These are phyloP conservation scores for Bonia amplexicaulis DNA, from an alignment of 176 grass and related monocot genomes.

Conservation along the genomic window DNA sequence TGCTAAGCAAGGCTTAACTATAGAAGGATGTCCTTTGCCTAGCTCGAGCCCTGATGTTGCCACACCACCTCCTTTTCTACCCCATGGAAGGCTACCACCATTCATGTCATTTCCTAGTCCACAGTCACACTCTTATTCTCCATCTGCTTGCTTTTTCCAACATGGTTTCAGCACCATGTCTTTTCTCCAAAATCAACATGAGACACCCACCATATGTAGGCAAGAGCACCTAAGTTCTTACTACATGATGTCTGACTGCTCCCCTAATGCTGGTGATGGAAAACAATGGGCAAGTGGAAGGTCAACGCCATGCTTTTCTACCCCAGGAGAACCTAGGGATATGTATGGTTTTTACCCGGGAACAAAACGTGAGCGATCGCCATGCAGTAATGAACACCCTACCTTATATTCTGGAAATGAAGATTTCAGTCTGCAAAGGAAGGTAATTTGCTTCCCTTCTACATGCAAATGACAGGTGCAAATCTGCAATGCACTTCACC, in stretches of 20 bases:
- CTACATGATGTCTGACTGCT: slow-evolving; percentile 56
- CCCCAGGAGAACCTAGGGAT: slow-evolving; percentile 41
- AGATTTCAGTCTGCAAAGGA: slow-evolving; percentile 26
- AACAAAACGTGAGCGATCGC: background rate
- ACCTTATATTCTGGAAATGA: slow-evolving; percentile 26
- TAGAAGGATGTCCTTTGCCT: slow-evolving; percentile 70
- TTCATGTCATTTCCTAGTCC: slow-evolving; percentile 51
- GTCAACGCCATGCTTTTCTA: slow-evolving; percentile 33
- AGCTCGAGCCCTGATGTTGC: slow-evolving; percentile 35
- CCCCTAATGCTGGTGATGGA: slow-evolving; percentile 31
- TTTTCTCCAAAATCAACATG: slow-evolving; percentile 45
- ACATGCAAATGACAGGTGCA: background rate
- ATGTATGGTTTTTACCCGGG: slow-evolving; percentile 13
- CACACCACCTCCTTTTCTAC: slow-evolving; percentile 21
- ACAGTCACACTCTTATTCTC: slow-evolving; percentile 22
- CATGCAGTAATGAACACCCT: slow-evolving; percentile 13
- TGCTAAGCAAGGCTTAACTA: slow-evolving; percentile 76
- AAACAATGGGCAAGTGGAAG: slow-evolving; percentile 39
- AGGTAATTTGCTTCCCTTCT: slow-evolving; percentile 40
- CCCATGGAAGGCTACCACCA: slow-evolving; percentile 29
- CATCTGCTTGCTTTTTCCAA: slow-evolving; percentile 68
- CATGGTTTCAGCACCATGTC: slow-evolving; percentile 73
- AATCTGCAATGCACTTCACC: background rate
- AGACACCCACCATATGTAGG: slow-evolving; percentile 52
- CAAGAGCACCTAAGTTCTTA: slow-evolving; percentile 67